Evolutionary conservation across 768 basidiomycete genomes (phyloP).

Genomic region (Russula foetens): DNA sequence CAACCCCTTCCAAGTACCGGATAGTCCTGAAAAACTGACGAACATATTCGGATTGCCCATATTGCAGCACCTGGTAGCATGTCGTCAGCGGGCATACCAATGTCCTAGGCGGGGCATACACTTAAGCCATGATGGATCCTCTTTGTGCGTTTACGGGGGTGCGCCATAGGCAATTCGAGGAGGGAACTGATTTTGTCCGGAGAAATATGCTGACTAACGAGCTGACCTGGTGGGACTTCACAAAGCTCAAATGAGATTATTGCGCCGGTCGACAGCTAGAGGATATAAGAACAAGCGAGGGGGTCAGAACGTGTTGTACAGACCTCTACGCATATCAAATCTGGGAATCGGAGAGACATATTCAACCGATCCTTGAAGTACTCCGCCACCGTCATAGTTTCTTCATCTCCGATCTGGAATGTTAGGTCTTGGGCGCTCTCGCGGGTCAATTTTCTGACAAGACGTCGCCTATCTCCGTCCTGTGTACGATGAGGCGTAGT

Average conservation of each 20-base stretch:
- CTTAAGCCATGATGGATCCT: conserved; percentile 47
- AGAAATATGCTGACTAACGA: conserved; percentile 63
- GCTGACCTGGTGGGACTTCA: conserved; percentile 52
- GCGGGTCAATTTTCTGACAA: conserved; percentile 50
- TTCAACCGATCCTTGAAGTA: conserved; percentile 52
- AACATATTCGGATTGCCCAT: conserved; percentile 43
- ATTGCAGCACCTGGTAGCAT: conserved; percentile 42
- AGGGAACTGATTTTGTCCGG: conserved; percentile 53
- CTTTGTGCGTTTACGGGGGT: conserved; percentile 44
- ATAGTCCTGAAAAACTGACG: conserved; percentile 62
- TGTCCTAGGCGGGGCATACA: conserved; percentile 26
- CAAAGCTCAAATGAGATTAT: conserved; percentile 63
- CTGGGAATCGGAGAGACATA: conserved; percentile 46
- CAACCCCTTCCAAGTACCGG: conserved; percentile 44
- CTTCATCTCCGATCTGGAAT: conserved; percentile 53
- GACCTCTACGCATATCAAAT: conserved; percentile 66
- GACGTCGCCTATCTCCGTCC: conserved; percentile 36
- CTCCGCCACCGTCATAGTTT: conserved; percentile 44
- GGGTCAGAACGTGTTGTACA: conserved; percentile 14
- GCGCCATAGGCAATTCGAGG: conserved; percentile 57
- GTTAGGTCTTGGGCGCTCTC: conserved; percentile 43
- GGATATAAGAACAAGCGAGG: not conserved
- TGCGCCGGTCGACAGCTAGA: conserved; percentile 52
- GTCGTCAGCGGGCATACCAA: not conserved
- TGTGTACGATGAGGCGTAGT: conserved; percentile 34